phyloP scores from a whole-genome alignment of 768 basidiomycete species.

The Sarcodon sp. region DNA sequence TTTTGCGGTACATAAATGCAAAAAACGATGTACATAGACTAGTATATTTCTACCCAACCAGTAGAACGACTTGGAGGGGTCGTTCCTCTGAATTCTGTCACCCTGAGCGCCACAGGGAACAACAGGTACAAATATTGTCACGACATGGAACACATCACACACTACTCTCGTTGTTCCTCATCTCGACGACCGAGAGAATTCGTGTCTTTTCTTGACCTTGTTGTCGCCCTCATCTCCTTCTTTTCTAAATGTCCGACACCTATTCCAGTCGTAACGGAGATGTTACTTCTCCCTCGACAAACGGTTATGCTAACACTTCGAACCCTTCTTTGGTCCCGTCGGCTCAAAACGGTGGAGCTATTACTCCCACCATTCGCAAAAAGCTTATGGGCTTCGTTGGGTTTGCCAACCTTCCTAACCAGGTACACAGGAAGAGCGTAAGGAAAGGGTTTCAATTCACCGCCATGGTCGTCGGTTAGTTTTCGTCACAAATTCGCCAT shows the following conservation, averaged over 20 bases:
- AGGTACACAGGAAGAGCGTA: slow-evolving; percentile 97
- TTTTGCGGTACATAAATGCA: too few relatives aligned
- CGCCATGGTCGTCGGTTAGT: slow-evolving; percentile 94
- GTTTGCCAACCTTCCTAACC: slow-evolving; percentile 97
- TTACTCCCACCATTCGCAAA: slow-evolving; percentile 53
- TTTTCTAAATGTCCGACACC: slow-evolving; percentile 58
- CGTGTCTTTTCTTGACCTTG: slow-evolving; percentile 10
- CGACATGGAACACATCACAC: too few relatives aligned
- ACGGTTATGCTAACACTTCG: slow-evolving; percentile 49
- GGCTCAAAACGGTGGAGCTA: slow-evolving; percentile 11
- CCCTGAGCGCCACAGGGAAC: too few relatives aligned
- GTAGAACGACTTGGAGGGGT: too few relatives aligned
- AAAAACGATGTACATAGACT: too few relatives aligned
- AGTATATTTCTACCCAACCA: too few relatives aligned
- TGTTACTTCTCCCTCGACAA: slow-evolving; percentile 38
- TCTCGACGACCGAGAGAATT: too few relatives aligned
- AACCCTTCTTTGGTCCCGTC: slow-evolving; percentile 38
- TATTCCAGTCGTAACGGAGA: slow-evolving; percentile 63
- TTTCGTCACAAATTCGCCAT: slow-evolving; percentile 4
- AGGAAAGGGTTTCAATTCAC: slow-evolving; percentile 99
- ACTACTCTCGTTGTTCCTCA: too few relatives aligned
- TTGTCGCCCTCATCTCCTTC: slow-evolving; percentile 9
- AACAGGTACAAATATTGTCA: too few relatives aligned
- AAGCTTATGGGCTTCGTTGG: slow-evolving; percentile 93
- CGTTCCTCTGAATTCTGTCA: too few relatives aligned